phyloP scores from a whole-genome alignment of 768 basidiomycete genomes.

The Amanita muscaria region DNA sequence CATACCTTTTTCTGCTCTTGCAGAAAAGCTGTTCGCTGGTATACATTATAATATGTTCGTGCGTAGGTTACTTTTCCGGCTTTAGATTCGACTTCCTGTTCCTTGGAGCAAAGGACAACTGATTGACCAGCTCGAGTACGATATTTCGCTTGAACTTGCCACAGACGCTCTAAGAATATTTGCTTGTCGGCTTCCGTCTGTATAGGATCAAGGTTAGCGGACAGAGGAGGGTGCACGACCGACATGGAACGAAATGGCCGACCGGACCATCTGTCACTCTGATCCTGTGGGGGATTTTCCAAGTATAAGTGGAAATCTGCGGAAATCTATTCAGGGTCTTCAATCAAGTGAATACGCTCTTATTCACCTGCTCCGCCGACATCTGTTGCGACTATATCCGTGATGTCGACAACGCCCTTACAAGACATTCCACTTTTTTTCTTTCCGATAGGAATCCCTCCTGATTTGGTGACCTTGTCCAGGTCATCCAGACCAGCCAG shows the following conservation, averaged over 20 bases:
- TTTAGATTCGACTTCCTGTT: constrained; percentile 66
- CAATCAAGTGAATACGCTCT: constrained; percentile 15
- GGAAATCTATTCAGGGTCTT: constrained; percentile 7
- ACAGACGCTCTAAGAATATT: constrained; percentile 82
- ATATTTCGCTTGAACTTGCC: constrained; percentile 79
- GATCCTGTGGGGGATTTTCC: constrained; percentile 73
- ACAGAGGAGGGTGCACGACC: constrained; percentile 67
- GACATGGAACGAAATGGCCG: constrained; percentile 76
- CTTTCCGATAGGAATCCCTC: constrained; percentile 52
- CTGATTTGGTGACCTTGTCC: constrained; percentile 60
- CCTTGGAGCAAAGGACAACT: constrained; percentile 60
- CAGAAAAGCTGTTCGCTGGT: constrained; percentile 72
- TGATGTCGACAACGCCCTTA: constrained; percentile 79
- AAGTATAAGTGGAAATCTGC: constrained; percentile 82
- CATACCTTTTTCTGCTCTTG: constrained; percentile 73
- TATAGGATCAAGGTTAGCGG: constrained; percentile 56
- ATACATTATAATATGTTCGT: constrained; percentile 84
- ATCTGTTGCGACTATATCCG: constrained; percentile 77
- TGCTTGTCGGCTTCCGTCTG: constrained; percentile 62
- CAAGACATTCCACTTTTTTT: constrained; percentile 77
- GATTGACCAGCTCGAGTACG: constrained; percentile 67
- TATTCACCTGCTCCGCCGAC: constrained; percentile 70
- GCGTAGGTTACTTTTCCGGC: constrained; percentile 56
- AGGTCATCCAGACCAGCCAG: constrained; percentile 73
- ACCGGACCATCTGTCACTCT: constrained; percentile 80